Evolutionary conservation across 179 eudicot genomes (phyloP).

Genomic region (Dionaea muscipula): DNA sequence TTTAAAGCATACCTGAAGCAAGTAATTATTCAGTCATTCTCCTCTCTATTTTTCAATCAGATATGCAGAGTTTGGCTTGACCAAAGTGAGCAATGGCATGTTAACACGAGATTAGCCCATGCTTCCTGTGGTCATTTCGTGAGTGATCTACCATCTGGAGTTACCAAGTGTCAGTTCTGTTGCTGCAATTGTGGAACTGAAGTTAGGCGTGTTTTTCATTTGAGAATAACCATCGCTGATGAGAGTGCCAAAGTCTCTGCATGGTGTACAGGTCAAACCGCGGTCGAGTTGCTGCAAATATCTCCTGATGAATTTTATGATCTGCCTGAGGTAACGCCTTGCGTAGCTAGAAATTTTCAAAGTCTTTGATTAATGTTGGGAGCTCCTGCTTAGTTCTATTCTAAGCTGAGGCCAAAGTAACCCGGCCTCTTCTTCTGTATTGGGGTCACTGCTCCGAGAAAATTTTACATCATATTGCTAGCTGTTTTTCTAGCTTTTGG

Average conservation of each 20-base stretch:
- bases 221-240: conserved; percentile 67
- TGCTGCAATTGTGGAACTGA: conserved; percentile 37
- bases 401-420: no score
- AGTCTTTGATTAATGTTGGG: no score
- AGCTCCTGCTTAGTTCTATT: no score
- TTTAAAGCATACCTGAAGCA: neutral
- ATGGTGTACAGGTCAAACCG: conserved; percentile 87
- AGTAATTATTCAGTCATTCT: neutral
- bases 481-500: no score
- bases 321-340: conserved; percentile 65
- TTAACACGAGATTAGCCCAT: conserved; percentile 60
- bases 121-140: conserved; percentile 25
- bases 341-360: no score
- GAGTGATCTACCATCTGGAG: conserved; percentile 24
- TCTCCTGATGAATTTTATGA: conserved; percentile 72
- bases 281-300: conserved; percentile 77
- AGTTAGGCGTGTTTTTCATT: conserved; percentile 45
- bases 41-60: neutral
- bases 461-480: no score
- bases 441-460: no score
- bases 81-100: conserved; percentile 67
- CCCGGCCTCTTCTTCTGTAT: no score
- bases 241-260: conserved; percentile 59
- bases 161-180: conserved; percentile 59
- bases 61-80: conserved; percentile 48